A percentile compares a stretch with the other conserved stretches of the same genome.
These are phyloP conservation scores for Papilionanthe hybrid DNA, from an alignment of 116 monocot species.

Conservation along the genomic window DNA sequence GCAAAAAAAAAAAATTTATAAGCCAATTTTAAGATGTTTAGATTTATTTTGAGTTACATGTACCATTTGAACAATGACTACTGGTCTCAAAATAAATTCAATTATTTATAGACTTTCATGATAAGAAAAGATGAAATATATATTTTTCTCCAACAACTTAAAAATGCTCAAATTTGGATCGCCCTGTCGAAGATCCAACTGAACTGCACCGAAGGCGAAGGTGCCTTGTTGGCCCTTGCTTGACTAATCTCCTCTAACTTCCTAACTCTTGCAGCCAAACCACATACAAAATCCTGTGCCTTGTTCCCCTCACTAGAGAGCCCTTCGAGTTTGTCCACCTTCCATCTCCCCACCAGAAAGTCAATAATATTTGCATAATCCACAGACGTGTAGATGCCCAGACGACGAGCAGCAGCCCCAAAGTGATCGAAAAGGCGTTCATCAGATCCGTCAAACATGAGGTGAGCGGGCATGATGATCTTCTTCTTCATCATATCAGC, in stretches of 20 bases:
- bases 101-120: too few relatives aligned
- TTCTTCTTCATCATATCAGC: conserved; percentile 3
- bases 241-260: not conserved
- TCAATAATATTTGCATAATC: conserved; percentile 16
- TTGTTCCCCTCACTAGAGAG: conserved; percentile 10
- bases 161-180: not conserved
- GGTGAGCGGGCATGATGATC: conserved; percentile 17
- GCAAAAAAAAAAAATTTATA: too few relatives aligned
- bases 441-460: conserved; percentile 16
- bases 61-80: too few relatives aligned
- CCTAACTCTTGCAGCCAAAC: conserved; percentile 13
- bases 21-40: too few relatives aligned
- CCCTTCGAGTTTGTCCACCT: not conserved
- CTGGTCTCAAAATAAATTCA: too few relatives aligned
- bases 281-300: conserved; percentile 14
- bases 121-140: too few relatives aligned
- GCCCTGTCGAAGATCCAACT: conserved; percentile 14
- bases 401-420: not conserved
- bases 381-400: conserved; percentile 11
- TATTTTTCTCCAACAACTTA: too few relatives aligned
- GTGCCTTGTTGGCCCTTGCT: not conserved
- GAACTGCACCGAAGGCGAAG: not conserved
- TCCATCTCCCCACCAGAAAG: conserved; percentile 13
- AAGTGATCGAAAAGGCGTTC: conserved; percentile 8
- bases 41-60: too few relatives aligned